Evolutionary conservation across 1,284 basidiomycete species (phyloP), one percentile per base, ranked within the genome.

Genomic region (Cutaneotrichosporon sp.): DNA sequence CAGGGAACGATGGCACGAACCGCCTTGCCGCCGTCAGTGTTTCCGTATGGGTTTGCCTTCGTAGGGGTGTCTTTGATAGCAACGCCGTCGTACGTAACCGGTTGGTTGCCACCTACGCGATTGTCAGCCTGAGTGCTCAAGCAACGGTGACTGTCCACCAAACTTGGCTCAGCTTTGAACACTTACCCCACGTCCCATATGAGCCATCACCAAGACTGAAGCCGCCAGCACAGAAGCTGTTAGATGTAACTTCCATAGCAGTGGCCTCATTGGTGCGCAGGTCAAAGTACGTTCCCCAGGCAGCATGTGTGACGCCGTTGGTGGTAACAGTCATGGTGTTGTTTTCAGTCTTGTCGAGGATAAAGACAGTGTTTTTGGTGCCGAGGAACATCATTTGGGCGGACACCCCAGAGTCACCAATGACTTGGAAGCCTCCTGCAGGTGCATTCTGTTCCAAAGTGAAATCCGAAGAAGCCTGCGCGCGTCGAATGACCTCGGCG

Each of bases 1-100:
- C 89, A 92, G 5, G 88, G 86, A 56, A 84, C 83, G 51, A 93
- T 78, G 63, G 91, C 74, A 55, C 78, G 67, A 38, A 79, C 71
- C 14, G 78, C 77, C 43, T 69, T 72, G 42, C 87, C 83, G 30
- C 88, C 88, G 69, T 89, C 87, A 2, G 82, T 80, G 68, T 77
- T 72, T 33, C 63, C 55, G 65, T 79, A 80, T 8, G 77, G 77
- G 59, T 72, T 70, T 3, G 68, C 68, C 8, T 66, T 69, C 36
- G 83, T 17, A 81, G 58, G 68, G 63, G 64, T 70, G 55, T 72
- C 71, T 37, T 59, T 62, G 18, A 71, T 67, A 4, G 72, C 69
- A 33, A 67, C 68, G 36, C 89, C 90, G 23, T 83, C 82, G 21
- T 81, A 82, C 4, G 84, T 84, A 39, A 92, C 80, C 15, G 88